A percentile compares a stretch with the other conserved stretches of the same genome.
Conservation (phyloP, 1,284 basidiomycete species). For the Chalciporus sp. region DNA sequence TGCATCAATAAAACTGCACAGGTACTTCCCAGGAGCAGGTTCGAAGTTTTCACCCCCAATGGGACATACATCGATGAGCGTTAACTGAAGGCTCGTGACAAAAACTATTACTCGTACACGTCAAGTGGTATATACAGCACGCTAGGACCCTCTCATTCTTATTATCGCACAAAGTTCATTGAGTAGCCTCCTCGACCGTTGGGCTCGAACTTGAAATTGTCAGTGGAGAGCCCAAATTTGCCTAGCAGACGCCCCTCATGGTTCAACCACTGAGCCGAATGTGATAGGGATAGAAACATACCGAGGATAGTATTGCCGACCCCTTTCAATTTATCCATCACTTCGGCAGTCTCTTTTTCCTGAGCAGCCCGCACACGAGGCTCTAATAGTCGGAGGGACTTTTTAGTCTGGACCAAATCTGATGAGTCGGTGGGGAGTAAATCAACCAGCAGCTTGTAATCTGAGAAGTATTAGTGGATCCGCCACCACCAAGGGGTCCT, state of each 20-base stretch:
- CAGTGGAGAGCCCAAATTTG: slow-evolving; percentile 85
- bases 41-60: slow-evolving; percentile 53
- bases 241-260: slow-evolving; percentile 43
- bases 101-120: background rate
- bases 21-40: slow-evolving; percentile 55
- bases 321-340: slow-evolving; percentile 91
- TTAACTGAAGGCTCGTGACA: slow-evolving; percentile 7
- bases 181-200: slow-evolving; percentile 94
- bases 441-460: slow-evolving; percentile 72
- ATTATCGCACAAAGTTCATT: slow-evolving; percentile 75
- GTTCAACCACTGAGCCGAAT: background rate
- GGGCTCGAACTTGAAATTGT: slow-evolving; percentile 94
- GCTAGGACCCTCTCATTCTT: background rate
- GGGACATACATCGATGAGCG: slow-evolving; percentile 47
- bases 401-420: slow-evolving; percentile 50
- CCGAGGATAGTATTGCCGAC: slow-evolving; percentile 92
- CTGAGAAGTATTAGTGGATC: slow-evolving; percentile 44
- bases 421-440: slow-evolving; percentile 62
- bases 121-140: slow-evolving; percentile 1
- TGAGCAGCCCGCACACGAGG: slow-evolving; percentile 74
- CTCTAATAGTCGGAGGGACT: slow-evolving; percentile 57
- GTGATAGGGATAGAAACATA: slow-evolving; percentile 33
- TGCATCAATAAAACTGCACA: slow-evolving; percentile 27
- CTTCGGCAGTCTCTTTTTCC: slow-evolving; percentile 89
- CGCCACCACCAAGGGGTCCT: background rate